These are phyloP conservation scores for Cercophora samala DNA, from an alignment of 495 filamentous ascomycete species.

Conservation along the genomic window DNA sequence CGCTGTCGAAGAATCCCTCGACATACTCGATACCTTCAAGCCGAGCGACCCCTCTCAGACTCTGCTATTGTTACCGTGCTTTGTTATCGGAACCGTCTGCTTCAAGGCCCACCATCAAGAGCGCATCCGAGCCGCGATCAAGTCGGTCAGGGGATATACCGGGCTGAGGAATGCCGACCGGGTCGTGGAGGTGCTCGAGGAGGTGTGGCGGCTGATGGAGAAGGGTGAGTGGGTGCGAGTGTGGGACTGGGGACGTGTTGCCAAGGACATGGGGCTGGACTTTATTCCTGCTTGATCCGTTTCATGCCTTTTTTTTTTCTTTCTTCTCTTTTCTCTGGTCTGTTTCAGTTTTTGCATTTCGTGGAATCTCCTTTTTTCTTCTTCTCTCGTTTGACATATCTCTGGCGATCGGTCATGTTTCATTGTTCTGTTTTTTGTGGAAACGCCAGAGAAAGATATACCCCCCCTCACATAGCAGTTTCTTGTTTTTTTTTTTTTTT, in stretches of 20 bases:
- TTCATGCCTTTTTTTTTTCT: background rate
- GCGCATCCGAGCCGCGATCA: constrained; percentile 65
- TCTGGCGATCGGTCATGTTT: background rate
- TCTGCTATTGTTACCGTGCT: constrained; percentile 82
- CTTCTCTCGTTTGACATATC: background rate
- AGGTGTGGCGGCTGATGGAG: constrained; percentile 82
- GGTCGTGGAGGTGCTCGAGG: constrained; percentile 69
- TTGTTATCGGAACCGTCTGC: constrained; percentile 83
- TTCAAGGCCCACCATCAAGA: constrained; percentile 68
- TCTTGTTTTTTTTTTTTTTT: background rate
- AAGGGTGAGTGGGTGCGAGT: constrained; percentile 63
- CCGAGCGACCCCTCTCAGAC: constrained; percentile 60
- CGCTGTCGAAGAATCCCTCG: constrained; percentile 76
- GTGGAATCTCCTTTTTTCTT: too few relatives aligned
- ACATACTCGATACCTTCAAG: constrained; percentile 59
- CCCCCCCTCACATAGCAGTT: background rate
- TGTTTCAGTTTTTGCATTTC: too few relatives aligned
- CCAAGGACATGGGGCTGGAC: constrained; percentile 71
- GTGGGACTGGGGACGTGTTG: constrained; percentile 91
- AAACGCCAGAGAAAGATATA: background rate
- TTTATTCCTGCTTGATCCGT: constrained; percentile 58
- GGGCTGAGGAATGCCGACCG: constrained; percentile 77
- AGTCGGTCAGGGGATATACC: constrained; percentile 69
- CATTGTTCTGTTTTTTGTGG: background rate
- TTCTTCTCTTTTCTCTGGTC: background rate